Evolutionary conservation across 164 flowering plant genomes (phyloP).

Genomic region (Stephania yunnanensis): DNA sequence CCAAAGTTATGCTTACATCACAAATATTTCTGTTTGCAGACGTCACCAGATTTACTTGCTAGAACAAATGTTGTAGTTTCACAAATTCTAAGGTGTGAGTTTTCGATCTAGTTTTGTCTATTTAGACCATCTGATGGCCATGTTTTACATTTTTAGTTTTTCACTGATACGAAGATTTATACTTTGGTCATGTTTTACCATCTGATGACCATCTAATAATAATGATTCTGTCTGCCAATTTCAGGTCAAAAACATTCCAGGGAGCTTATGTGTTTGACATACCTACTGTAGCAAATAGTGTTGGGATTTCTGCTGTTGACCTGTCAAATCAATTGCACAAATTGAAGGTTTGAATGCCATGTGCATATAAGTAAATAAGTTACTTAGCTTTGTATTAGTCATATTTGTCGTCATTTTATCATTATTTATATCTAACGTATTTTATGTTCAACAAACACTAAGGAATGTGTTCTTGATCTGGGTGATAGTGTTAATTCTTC

Average conservation of each 20-base stretch:
- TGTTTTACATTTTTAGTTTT: constrained; percentile 4
- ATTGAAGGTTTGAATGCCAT: constrained; percentile 51
- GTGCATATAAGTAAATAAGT: neutral
- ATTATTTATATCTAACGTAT: neutral
- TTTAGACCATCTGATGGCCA: neutral
- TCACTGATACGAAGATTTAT: neutral
- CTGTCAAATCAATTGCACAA: constrained; percentile 50
- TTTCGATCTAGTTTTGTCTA: neutral
- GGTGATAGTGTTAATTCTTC: neutral
- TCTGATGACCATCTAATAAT: neutral
- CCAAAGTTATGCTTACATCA: too few species aligned
- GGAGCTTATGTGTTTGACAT: constrained; percentile 81
- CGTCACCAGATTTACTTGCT: constrained; percentile 63
- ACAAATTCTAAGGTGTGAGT: constrained; percentile 63
- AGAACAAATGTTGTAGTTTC: constrained; percentile 55
- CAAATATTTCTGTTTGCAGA: constrained; percentile 38
- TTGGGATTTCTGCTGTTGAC: constrained; percentile 41
- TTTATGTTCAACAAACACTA: neutral
- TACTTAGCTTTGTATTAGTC: too few species aligned
- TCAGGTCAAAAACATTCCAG: constrained; percentile 73
- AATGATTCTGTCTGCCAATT: constrained; percentile 13
- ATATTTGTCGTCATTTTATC: neutral
- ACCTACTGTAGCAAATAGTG: constrained; percentile 69
- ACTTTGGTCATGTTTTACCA: neutral
- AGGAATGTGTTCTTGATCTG: neutral